Percentiles rank a stretch among this genome's conserved stretches.
phyloP scores from a whole-genome alignment of 2,329 filamentous ascomycete genomes.

The Orbilia blumenaviensis region DNA sequence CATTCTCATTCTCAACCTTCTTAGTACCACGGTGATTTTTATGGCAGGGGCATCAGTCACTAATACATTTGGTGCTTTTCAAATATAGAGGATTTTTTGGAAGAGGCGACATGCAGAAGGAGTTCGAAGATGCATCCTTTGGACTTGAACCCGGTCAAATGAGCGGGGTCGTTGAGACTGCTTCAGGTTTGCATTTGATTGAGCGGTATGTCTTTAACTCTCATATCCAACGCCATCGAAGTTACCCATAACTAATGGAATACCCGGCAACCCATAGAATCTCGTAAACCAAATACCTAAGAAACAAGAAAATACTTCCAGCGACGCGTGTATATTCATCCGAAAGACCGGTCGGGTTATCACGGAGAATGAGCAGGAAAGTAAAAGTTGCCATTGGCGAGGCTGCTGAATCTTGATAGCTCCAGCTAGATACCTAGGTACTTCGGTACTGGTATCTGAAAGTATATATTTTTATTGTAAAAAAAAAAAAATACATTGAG shows the following conservation, averaged over 20 bases:
- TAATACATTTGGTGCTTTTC: constrained; percentile 53
- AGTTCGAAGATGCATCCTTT: constrained; percentile 97
- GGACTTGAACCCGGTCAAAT: constrained; percentile 85
- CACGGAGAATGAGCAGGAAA: no score
- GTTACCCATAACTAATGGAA: not conserved
- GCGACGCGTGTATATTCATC: constrained; percentile 8
- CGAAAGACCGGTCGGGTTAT: no score
- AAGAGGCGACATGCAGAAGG: constrained; percentile 95
- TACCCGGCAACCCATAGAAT: not conserved
- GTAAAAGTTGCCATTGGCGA: no score
- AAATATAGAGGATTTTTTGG: constrained; percentile 81
- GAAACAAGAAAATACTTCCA: not conserved
- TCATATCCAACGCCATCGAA: not conserved
- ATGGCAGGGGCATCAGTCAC: not conserved
- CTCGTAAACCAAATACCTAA: not conserved
- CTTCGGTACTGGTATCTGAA: no score
- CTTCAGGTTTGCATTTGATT: constrained; percentile 93
- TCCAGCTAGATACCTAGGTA: no score
- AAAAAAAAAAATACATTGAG: no score
- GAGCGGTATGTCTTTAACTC: constrained; percentile 72
- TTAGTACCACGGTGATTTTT: no score
- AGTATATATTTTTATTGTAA: no score
- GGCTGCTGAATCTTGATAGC: no score
- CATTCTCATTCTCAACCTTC: not conserved
- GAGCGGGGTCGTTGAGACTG: constrained; percentile 87